Base-by-base conservation (phyloP, 139 green algal species). In the Pedinophyceae sp. region DNA sequence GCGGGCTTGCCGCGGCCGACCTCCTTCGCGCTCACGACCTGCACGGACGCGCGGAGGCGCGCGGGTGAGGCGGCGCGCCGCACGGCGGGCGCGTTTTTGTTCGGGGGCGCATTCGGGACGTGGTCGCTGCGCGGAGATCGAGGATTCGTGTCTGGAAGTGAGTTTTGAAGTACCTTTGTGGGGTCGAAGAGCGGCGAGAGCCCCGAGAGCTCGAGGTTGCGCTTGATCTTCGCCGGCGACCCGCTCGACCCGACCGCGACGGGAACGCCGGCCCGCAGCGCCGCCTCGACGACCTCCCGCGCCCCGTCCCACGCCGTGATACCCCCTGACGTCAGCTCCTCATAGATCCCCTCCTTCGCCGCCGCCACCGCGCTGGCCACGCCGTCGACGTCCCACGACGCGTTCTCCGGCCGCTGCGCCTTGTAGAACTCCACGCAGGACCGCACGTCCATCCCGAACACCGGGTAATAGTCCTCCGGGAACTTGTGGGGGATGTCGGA, bases 391-490 rank as follows among this genome's bases (percentile, higher is more conserved):
- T 50, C 45, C 45, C 45, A 50, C 45, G 38, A 13, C 38, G 38
- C 13, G 13, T 50, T 17, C 45, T 19, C 34, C 34, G 10, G 10
- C 34, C 7, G 7, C 34, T 43, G 34, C 48, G 1, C 67, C 49
- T 59, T 52, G 61, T 79, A 80, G 54, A 80, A 66, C 2, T 68
- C 59, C n/a, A 89, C 54, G 52, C 75, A 86, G 45, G 49, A 54
- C 10, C 28, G 27, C 23, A 90, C 70, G 41, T 89, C 80, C 80
- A 86, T 89, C 27, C 81, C 81, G 67, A 87, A 86, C 30, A 90
- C 75, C 13, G 71, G 52, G 19, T 64, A 45, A 48, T 67, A 87
- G 57, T 87, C 78, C 0, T 60, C 5, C 0, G 80, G 81, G 57
- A 87, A 89, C 4, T 27, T 15, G 49, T 83, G 73, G 3, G 81